phyloP scores from a whole-genome alignment of 345 rosid species.

The Bruguiera gymnorhiza region DNA sequence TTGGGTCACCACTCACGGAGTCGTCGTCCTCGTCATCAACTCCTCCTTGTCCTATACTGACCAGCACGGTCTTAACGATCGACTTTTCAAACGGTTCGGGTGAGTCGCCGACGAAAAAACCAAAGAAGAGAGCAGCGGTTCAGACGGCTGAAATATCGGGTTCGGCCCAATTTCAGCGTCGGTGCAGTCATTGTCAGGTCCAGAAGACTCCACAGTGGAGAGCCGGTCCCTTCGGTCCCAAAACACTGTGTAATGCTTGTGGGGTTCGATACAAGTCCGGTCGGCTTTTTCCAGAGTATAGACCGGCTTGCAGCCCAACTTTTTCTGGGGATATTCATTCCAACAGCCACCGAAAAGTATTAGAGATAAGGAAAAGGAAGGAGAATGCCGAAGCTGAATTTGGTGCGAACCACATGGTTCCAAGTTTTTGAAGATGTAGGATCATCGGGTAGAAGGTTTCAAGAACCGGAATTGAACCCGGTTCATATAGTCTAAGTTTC shows the following conservation, averaged over 20 bases:
- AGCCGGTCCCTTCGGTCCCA: constrained; percentile 56
- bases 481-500: neutral
- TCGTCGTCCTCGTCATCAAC: constrained; percentile 19
- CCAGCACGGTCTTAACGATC: neutral
- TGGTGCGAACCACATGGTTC: constrained; percentile 24
- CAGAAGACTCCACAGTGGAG: constrained; percentile 69
- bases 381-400: constrained; percentile 23
- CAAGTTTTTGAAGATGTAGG: constrained; percentile 31
- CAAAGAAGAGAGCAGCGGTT: constrained; percentile 29
- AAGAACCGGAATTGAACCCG: constrained; percentile 8
- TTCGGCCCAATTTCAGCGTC: constrained; percentile 31
- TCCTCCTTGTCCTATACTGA: neutral
- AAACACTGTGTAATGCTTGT: constrained; percentile 59
- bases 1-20: constrained; percentile 24
- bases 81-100: neutral
- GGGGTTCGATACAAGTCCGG: constrained; percentile 64
- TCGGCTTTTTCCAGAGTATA: constrained; percentile 55
- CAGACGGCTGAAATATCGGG: constrained; percentile 13
- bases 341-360: constrained; percentile 51
- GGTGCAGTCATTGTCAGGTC: constrained; percentile 53
- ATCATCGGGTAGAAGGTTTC: neutral
- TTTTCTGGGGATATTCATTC: constrained; percentile 48
- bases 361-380: constrained; percentile 50
- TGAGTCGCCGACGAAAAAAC: constrained; percentile 37
- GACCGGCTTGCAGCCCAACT: constrained; percentile 64